Evolutionary conservation across 306 rosid species (phyloP), one percentile per base, ranked within the genome.

Genomic region (Malus sieversii): DNA sequence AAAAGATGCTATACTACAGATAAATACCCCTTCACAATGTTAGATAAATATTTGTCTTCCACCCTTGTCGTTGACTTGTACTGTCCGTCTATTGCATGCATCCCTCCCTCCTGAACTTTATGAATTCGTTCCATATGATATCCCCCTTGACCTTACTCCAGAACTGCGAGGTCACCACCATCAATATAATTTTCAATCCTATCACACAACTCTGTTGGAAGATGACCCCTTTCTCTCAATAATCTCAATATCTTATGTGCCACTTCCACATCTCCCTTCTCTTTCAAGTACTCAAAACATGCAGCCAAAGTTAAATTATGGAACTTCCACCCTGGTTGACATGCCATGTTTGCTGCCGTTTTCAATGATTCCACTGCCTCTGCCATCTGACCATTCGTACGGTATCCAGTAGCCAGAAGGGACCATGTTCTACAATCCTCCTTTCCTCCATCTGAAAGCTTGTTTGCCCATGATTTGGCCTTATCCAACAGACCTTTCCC

Each of bases 351-450:
- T 14, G 82, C 61, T 18, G 74, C 84, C 78, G 82, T 87, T 88
- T 81, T 88, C 80, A 88, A 61, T 69, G 85, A 40, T 78, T 88
- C 85, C 76, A 87, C 91, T 12, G 90, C 91, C 82, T 85, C 86
- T 15, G 52, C 85, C 82, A 86, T 85, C 82, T 75, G 75, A 61
- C 84, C 84, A 66, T 81, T 48, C 63, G 7, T 51, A 14, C 30
- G 53, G 80, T 87, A 92, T 51, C 83, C 83, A 27, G 35, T 19
- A 7, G 93, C 87, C 79, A 92, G 46, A 53, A 45, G 5, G 15
- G 51, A 45, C 89, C 89, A 92, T 23, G 82, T 5, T 62, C 65
- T 72, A 18, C 79, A 86, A 44, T 78, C 76, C 60, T 76, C 75
- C 66, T 72, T 78, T 75, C 91, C 91, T 66, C 59, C 73, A 70